phyloP scores from a whole-genome alignment of 129 eudicot genomes.

The Silybum marianum region DNA sequence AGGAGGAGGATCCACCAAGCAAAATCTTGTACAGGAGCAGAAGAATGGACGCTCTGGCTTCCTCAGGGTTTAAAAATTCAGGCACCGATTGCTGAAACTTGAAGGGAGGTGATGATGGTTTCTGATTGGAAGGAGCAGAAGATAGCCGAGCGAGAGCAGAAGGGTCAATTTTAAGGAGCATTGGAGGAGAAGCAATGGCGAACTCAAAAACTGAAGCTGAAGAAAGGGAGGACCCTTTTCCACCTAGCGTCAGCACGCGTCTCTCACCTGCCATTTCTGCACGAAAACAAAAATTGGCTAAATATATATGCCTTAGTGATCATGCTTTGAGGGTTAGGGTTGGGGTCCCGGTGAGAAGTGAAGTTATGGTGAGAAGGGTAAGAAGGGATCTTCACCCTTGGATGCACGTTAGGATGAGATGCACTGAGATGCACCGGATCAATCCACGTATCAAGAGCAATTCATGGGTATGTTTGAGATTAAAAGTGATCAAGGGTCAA shows the following conservation, averaged over 20 bases:
- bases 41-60: slow-evolving; percentile 49
- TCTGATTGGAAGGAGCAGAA: slow-evolving; percentile 29
- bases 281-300: neutral
- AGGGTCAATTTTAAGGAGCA: slow-evolving; percentile 49
- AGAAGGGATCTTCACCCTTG: too few species aligned
- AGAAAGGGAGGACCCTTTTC: slow-evolving; percentile 66
- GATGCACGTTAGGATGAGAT: too few species aligned
- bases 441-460: too few species aligned
- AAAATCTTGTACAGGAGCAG: slow-evolving; percentile 44
- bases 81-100: slow-evolving; percentile 41
- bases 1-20: slow-evolving; percentile 38
- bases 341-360: too few species aligned
- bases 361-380: too few species aligned
- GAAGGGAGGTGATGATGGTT: slow-evolving; percentile 9
- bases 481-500: too few species aligned
- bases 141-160: slow-evolving; percentile 51
- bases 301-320: neutral
- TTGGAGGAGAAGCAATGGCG: slow-evolving; percentile 41
- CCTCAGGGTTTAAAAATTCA: slow-evolving; percentile 39
- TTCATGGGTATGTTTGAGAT: too few species aligned
- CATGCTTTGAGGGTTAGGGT: neutral
- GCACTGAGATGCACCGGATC: too few species aligned
- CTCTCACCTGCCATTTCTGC: slow-evolving; percentile 40
- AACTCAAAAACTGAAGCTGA: slow-evolving; percentile 49
- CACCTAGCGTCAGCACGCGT: slow-evolving; percentile 50